Evolutionary conservation across 192 early-diverging fungal species (phyloP).

Genomic region (Entomortierella lignicola): DNA sequence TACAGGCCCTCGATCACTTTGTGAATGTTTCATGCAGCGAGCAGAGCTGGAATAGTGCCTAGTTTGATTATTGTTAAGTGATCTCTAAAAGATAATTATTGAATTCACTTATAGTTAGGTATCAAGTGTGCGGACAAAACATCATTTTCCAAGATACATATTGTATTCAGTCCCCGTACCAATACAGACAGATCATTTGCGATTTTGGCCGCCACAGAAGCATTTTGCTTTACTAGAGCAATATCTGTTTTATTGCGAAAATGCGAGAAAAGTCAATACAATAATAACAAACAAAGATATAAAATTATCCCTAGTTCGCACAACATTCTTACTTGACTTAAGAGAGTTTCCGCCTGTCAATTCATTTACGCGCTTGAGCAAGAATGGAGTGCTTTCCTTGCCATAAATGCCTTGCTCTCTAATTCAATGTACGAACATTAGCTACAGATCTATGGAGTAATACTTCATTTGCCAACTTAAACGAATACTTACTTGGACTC

Average conservation of each 20-base stretch:
- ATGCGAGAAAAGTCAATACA: not conserved
- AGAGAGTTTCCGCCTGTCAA: slow-evolving; percentile 88
- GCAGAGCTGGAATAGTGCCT: slow-evolving; percentile 35
- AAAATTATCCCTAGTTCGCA: not conserved
- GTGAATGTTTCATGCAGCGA: slow-evolving; percentile 18
- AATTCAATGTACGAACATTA: not conserved
- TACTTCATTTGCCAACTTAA: too few species aligned
- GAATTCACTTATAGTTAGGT: not conserved
- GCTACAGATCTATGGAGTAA: not conserved
- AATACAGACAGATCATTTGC: slow-evolving; percentile 65
- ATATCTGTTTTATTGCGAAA: slow-evolving; percentile 69
- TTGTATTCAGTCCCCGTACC: not conserved
- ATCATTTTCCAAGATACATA: not conserved
- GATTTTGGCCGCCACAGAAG: slow-evolving; percentile 82
- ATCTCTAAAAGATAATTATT: not conserved
- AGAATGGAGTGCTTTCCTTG: slow-evolving; percentile 93
- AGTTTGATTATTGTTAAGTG: not conserved
- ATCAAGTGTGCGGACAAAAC: not conserved
- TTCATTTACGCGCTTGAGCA: slow-evolving; percentile 87
- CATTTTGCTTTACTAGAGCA: slow-evolving; percentile 93
- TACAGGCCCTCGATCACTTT: slow-evolving; percentile 28
- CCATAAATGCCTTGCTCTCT: slow-evolving; percentile 75
- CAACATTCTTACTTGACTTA: slow-evolving; percentile 70
- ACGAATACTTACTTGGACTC: slow-evolving; percentile 69
- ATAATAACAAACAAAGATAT: too few species aligned